These are phyloP conservation scores for Thinopyrum elongatum DNA, from an alignment of 176 grass and related monocot species.

Conservation along the genomic window DNA sequence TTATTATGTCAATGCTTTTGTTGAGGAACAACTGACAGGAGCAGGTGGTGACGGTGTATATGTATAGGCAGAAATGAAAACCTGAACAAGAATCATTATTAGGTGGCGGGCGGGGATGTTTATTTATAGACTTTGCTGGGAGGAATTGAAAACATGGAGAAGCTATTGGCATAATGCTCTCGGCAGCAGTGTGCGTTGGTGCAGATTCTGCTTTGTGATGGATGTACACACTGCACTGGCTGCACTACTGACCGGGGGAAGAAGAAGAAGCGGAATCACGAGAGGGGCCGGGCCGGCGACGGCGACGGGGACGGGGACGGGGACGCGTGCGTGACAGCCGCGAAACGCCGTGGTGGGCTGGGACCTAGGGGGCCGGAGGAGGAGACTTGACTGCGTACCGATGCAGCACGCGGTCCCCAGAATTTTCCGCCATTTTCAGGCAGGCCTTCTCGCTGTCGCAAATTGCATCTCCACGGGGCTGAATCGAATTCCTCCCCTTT, in stretches of 20 bases:
- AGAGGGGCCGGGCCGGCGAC: too few relatives aligned
- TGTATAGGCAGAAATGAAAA: neutral
- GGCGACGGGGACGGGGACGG: too few relatives aligned
- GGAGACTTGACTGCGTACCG: conserved; percentile 8
- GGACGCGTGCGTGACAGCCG: conserved; percentile 13
- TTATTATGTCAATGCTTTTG: too few relatives aligned
- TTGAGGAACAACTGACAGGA: neutral
- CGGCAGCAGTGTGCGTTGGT: neutral
- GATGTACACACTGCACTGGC: neutral
- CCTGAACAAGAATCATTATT: neutral
- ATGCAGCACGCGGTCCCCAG: conserved; percentile 13
- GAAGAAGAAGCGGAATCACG: too few relatives aligned
- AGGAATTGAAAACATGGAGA: neutral
- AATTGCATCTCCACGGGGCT: neutral
- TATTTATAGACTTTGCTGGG: neutral
- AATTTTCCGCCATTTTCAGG: neutral
- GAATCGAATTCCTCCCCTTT: neutral
- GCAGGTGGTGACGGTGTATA: too few relatives aligned
- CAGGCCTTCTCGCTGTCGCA: neutral
- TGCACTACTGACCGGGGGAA: too few relatives aligned
- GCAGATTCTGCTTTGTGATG: neutral
- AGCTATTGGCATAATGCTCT: neutral
- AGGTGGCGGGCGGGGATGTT: neutral
- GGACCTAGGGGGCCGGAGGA: too few relatives aligned
- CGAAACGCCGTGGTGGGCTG: conserved; percentile 12